Percentiles rank a stretch among this genome's conserved stretches.
phyloP scores from a whole-genome alignment of 2,329 filamentous ascomycete species.

The Diaporthe citriasiana region DNA sequence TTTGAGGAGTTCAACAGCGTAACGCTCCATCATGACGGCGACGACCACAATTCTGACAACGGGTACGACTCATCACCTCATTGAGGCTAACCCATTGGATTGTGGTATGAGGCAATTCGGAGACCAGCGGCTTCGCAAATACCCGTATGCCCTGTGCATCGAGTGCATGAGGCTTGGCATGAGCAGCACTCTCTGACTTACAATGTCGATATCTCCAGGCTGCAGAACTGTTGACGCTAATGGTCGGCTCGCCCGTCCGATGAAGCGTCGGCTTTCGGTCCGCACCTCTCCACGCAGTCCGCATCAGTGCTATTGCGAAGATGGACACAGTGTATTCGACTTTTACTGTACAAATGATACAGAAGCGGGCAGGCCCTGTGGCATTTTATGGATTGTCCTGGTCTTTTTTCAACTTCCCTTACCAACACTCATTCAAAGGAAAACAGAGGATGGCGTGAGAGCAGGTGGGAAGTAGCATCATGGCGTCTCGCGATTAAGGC shows the following conservation, averaged over 20 bases:
- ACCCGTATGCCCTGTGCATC: no score
- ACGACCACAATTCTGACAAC: slow-evolving; percentile 69
- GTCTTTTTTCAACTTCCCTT: slow-evolving; percentile 22
- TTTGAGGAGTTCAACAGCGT: slow-evolving; percentile 99
- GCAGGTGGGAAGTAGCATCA: slow-evolving; percentile 31
- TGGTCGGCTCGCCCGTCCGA: neutral
- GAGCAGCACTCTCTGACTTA: neutral
- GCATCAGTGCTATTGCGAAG: neutral
- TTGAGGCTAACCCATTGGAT: slow-evolving; percentile 3
- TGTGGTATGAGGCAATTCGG: neutral
- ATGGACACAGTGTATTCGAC: slow-evolving; percentile 20
- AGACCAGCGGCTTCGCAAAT: neutral
- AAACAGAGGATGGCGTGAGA: neutral
- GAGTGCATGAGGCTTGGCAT: neutral
- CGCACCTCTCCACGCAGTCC: slow-evolving; percentile 1
- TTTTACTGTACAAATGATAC: slow-evolving; percentile 25
- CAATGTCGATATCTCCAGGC: neutral
- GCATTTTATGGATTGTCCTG: neutral
- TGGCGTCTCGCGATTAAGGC: slow-evolving; percentile 38
- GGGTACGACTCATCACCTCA: slow-evolving; percentile 45
- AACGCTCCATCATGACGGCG: slow-evolving; percentile 95
- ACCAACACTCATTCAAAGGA: slow-evolving; percentile 34
- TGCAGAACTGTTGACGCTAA: neutral
- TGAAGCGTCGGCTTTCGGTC: slow-evolving; percentile 3
- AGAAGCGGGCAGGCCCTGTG: slow-evolving; percentile 16